Evolutionary conservation across 306 rosid species (phyloP).

Genomic region (Bauhinia variegata): DNA sequence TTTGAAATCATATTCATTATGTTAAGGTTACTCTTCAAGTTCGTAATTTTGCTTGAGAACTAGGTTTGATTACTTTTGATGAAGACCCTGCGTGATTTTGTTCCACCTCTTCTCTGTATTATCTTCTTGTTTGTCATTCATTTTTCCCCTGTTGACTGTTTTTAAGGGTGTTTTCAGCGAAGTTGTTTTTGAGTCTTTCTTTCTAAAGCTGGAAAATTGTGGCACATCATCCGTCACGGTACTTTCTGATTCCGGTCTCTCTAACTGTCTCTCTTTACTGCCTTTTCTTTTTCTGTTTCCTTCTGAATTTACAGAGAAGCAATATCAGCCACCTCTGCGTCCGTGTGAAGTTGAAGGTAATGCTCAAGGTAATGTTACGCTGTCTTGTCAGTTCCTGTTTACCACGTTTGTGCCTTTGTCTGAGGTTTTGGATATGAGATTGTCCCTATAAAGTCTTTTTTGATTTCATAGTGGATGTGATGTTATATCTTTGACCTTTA

Average conservation of each 20-base stretch:
- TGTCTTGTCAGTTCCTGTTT: background rate
- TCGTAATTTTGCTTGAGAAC: no score
- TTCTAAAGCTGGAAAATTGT: slow-evolving; percentile 24
- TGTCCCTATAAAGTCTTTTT: background rate
- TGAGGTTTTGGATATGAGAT: background rate
- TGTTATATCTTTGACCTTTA: background rate
- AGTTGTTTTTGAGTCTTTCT: background rate
- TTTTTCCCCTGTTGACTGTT: slow-evolving; percentile 14
- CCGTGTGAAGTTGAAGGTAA: slow-evolving; percentile 53
- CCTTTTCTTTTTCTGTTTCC: background rate
- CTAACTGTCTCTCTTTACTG: no score
- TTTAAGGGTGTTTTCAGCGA: background rate
- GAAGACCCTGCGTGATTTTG: no score
- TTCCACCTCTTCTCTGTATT: no score
- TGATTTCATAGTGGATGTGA: slow-evolving; percentile 27
- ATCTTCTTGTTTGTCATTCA: no score
- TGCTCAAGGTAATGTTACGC: slow-evolving; percentile 43
- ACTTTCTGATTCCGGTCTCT: slow-evolving; percentile 19
- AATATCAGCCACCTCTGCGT: slow-evolving; percentile 51
- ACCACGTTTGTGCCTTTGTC: slow-evolving; percentile 9
- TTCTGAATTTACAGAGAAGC: slow-evolving; percentile 61
- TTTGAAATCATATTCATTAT: background rate
- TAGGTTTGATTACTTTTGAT: no score
- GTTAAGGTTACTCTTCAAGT: no score
- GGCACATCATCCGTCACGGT: background rate